A percentile compares a stretch with the other conserved stretches of the same genome.
These are phyloP conservation scores for Suhomyces ambrosiae DNA, from an alignment of 1,139 yeast species.

Conservation along the genomic window DNA sequence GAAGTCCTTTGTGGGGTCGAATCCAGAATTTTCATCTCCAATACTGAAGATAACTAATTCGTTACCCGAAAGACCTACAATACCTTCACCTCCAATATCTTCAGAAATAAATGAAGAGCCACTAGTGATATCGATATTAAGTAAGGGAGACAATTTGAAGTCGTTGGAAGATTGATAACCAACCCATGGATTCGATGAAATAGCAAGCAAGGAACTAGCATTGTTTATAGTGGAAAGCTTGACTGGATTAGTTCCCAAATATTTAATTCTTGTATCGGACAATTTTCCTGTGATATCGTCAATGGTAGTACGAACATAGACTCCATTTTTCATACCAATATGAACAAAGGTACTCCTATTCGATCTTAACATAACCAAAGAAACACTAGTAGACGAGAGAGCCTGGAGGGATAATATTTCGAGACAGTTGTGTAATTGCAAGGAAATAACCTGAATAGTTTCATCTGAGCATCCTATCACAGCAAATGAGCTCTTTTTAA, in stretches of 20 bases:
- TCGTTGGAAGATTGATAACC: conserved; percentile 27
- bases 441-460: conserved; percentile 68
- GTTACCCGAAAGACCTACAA: conserved; percentile 61
- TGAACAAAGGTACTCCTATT: conserved; percentile 45
- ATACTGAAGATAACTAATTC: conserved; percentile 62
- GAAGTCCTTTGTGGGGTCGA: conserved; percentile 49
- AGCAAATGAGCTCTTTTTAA: conserved; percentile 55
- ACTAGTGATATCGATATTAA: conserved; percentile 28
- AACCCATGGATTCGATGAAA: conserved; percentile 48
- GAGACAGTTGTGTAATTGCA: conserved; percentile 63
- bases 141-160: conserved; percentile 47
- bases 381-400: conserved; percentile 58
- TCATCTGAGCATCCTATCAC: conserved; percentile 75
- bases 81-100: conserved; percentile 62
- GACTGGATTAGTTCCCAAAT: conserved; percentile 70
- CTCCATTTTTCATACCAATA: conserved; percentile 82
- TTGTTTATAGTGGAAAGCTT: conserved; percentile 40
- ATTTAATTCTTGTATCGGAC: conserved; percentile 69
- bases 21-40: conserved; percentile 39
- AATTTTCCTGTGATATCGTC: conserved; percentile 65
- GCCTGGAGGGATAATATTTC: conserved; percentile 70
- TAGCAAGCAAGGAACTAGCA: conserved; percentile 37
- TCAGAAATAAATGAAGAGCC: conserved; percentile 63
- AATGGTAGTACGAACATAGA: conserved; percentile 65
- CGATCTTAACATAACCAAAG: conserved; percentile 42